Conservation (phyloP, 306 rosid genomes). For the Pterocarpus santalinus region DNA sequence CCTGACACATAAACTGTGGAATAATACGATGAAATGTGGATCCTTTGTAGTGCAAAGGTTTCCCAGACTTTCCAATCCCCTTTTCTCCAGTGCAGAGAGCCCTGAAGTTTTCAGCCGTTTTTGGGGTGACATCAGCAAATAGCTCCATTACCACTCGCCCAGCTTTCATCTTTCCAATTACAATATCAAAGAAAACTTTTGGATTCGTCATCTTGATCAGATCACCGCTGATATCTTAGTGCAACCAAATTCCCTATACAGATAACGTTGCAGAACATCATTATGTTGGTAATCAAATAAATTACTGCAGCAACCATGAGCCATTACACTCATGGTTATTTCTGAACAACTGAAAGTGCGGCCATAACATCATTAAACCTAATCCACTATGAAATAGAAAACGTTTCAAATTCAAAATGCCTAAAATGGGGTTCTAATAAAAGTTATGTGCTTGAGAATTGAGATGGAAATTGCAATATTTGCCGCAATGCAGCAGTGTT, state of each 20-base stretch:
- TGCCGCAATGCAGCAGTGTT: constrained; percentile 42
- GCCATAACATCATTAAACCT: neutral
- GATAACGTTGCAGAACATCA: neutral
- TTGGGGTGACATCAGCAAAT: constrained; percentile 70
- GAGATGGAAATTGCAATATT: constrained; percentile 22
- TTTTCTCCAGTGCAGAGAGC: constrained; percentile 79
- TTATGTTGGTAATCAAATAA: neutral
- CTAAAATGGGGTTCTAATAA: neutral
- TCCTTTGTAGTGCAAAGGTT: constrained; percentile 68
- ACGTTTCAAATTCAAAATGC: neutral
- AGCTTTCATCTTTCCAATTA: constrained; percentile 78
- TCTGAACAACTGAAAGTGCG: neutral
- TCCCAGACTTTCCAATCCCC: constrained; percentile 65
- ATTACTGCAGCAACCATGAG: neutral
- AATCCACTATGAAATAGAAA: neutral
- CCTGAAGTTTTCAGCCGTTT: constrained; percentile 76
- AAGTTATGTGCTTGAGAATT: neutral
- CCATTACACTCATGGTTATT: neutral
- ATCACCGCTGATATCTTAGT: neutral
- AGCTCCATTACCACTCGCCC: constrained; percentile 79
- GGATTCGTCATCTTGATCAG: constrained; percentile 70
- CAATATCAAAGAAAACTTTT: constrained; percentile 82
- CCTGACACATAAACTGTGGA: constrained; percentile 76
- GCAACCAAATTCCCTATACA: neutral
- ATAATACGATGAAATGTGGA: constrained; percentile 68